Conservation (phyloP, 805 yeast species). For the Starmerella apicola region DNA sequence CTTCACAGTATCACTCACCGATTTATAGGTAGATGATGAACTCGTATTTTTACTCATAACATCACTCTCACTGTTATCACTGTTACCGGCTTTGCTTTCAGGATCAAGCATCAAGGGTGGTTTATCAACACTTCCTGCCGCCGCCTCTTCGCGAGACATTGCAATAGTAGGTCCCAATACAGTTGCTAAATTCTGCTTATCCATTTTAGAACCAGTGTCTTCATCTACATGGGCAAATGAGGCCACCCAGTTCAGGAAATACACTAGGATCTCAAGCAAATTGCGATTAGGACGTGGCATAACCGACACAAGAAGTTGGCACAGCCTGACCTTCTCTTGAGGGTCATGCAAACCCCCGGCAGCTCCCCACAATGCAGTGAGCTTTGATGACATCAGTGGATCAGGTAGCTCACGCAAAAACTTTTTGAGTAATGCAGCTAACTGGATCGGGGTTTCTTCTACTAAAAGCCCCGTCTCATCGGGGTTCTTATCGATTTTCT, state of each 20-base stretch:
- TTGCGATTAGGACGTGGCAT: conserved; percentile 75
- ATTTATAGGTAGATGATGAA: conserved; percentile 37
- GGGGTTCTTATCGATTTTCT: conserved; percentile 61
- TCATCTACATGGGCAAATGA: conserved; percentile 89
- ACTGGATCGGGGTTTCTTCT: conserved; percentile 73
- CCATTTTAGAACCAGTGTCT: conserved; percentile 76
- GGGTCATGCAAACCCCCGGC: conserved; percentile 15
- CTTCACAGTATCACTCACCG: conserved; percentile 85
- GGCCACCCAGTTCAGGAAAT: conserved; percentile 88
- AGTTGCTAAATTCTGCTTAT: conserved; percentile 85
- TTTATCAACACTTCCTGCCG: not conserved
- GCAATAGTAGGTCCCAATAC: conserved; percentile 89
- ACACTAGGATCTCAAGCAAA: conserved; percentile 69
- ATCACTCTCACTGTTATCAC: conserved; percentile 1
- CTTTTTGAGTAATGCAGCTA: conserved; percentile 85
- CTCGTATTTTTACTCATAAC: not conserved
- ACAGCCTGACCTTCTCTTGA: conserved; percentile 31
- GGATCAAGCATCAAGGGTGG: not conserved
- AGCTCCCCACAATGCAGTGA: conserved; percentile 69
- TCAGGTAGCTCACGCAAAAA: conserved; percentile 87
- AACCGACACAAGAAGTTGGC: conserved; percentile 51
- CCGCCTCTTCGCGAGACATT: conserved; percentile 39
- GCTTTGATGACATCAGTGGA: conserved; percentile 65
- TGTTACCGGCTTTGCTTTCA: not conserved
- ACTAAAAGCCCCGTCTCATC: conserved; percentile 56